Conservation (phyloP, 495 filamentous ascomycete species). For the Penicillium paradoxum region DNA sequence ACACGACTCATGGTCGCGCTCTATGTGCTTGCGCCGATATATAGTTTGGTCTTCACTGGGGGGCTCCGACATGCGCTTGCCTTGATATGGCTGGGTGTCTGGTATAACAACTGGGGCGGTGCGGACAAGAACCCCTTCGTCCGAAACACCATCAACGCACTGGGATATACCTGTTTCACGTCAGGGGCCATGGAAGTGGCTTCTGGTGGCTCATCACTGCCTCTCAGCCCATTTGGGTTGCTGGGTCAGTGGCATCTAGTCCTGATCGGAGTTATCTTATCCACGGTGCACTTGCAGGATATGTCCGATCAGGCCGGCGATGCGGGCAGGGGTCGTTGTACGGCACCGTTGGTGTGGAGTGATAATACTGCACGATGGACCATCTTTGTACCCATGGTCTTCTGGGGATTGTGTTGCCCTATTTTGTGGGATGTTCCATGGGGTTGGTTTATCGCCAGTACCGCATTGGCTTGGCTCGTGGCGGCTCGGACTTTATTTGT, state of each 20-base stretch:
- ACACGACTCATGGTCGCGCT: slow-evolving; percentile 11
- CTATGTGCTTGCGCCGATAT: slow-evolving; percentile 8
- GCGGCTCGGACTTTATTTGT: not conserved
- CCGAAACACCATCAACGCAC: slow-evolving; percentile 30
- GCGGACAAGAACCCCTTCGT: slow-evolving; percentile 14
- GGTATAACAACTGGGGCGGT: slow-evolving; percentile 34
- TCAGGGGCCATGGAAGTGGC: slow-evolving; percentile 28
- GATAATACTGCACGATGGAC: slow-evolving; percentile 33
- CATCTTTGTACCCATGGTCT: slow-evolving; percentile 27
- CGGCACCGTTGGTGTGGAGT: slow-evolving; percentile 36
- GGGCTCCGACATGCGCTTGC: slow-evolving; percentile 16
- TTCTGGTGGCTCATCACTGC: not conserved
- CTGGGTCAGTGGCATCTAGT: slow-evolving; percentile 32
- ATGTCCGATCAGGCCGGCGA: slow-evolving; percentile 40
- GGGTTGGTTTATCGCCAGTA: not conserved
- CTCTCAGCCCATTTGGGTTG: not conserved
- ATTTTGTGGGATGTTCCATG: slow-evolving; percentile 21
- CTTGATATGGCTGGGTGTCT: slow-evolving; percentile 23
- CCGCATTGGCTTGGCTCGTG: not conserved
- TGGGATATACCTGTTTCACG: slow-evolving; percentile 24
- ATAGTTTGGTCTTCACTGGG: slow-evolving; percentile 9
- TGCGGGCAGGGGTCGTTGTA: slow-evolving; percentile 28
- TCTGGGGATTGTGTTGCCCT: slow-evolving; percentile 34
- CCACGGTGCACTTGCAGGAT: slow-evolving; percentile 46
- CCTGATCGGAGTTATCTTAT: slow-evolving; percentile 33